phyloP scores from a whole-genome alignment of 164 flowering plant genomes.

The Magnolia sinica region DNA sequence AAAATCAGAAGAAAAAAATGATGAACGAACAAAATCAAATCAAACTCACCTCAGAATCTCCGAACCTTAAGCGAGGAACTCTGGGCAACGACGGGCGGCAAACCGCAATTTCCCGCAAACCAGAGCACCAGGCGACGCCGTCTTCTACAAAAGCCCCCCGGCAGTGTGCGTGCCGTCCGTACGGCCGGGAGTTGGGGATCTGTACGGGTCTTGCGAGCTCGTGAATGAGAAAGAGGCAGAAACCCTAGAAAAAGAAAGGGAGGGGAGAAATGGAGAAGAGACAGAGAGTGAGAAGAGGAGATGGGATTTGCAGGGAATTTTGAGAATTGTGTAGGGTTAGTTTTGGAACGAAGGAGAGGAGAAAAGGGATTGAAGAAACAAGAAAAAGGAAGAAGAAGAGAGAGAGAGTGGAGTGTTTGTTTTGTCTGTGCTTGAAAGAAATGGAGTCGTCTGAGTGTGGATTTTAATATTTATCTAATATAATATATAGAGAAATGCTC shows the following conservation, averaged over 20 bases:
- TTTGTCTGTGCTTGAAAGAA: not conserved
- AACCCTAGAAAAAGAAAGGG: not conserved
- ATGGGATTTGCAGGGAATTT: not conserved
- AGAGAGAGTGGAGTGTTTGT: not conserved
- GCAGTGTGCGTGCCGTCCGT: not conserved
- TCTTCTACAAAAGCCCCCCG: not conserved
- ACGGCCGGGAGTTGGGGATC: not conserved
- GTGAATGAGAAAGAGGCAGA: not conserved
- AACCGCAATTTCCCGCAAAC: not conserved
- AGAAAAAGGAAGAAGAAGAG: not conserved
- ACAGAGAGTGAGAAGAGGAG: not conserved
- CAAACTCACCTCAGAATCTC: not conserved
- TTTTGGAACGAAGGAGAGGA: not conserved
- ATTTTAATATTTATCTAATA: too few species aligned
- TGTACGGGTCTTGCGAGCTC: not conserved
- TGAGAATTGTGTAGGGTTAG: not conserved
- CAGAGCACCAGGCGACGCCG: not conserved
- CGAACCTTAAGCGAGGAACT: not conserved
- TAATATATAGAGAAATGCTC: too few species aligned
- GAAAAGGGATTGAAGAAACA: not conserved
- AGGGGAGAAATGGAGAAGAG: not conserved
- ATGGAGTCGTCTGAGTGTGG: not conserved
- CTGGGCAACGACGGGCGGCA: not conserved
- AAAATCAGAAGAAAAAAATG: too few species aligned
- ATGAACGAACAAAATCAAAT: not conserved